A percentile compares a stretch with the other conserved stretches of the same genome.
Evolutionary conservation across 2,329 filamentous ascomycete species (phyloP).

Genomic region (Colletotrichum tamarilloi): DNA sequence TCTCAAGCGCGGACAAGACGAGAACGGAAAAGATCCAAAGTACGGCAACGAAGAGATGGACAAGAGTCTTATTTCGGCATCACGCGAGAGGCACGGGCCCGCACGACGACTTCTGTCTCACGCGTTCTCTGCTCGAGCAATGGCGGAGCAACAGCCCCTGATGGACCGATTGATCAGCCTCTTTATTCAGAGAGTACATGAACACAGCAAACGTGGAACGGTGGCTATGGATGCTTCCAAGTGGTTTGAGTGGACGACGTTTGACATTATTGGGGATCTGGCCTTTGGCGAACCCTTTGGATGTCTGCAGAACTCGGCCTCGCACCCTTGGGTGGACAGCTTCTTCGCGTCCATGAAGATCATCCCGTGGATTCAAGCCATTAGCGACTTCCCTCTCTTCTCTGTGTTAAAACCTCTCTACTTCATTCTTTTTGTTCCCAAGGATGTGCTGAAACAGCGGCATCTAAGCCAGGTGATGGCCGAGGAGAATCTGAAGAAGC

Average conservation of each 20-base stretch:
- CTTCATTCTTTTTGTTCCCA: background rate
- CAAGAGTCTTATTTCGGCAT: background rate
- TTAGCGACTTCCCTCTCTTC: slow-evolving; percentile 6
- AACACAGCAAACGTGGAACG: slow-evolving; percentile 2
- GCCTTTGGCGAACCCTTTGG: slow-evolving; percentile 43
- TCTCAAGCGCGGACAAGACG: slow-evolving; percentile 15
- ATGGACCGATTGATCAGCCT: slow-evolving; percentile 42
- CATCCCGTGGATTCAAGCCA: background rate
- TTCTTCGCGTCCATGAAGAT: slow-evolving; percentile 36
- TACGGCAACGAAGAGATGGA: background rate
- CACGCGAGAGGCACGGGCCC: slow-evolving; percentile 35
- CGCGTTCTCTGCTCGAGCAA: slow-evolving; percentile 43
- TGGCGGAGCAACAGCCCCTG: slow-evolving; percentile 44
- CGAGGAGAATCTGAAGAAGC: background rate
- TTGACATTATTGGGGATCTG: slow-evolving; percentile 45
- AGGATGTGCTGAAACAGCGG: background rate
- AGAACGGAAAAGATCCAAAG: slow-evolving; percentile 15
- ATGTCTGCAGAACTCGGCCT: slow-evolving; percentile 38
- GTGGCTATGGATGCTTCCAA: slow-evolving; percentile 2
- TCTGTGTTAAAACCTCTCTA: background rate
- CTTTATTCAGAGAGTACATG: slow-evolving; percentile 45
- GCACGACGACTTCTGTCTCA: slow-evolving; percentile 39
- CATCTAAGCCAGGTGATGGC: background rate
- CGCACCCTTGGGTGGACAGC: slow-evolving; percentile 41
- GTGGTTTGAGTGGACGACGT: slow-evolving; percentile 39